Base-by-base conservation (phyloP, 1,139 yeast species). In the Citeromyces hawaiiensis region DNA sequence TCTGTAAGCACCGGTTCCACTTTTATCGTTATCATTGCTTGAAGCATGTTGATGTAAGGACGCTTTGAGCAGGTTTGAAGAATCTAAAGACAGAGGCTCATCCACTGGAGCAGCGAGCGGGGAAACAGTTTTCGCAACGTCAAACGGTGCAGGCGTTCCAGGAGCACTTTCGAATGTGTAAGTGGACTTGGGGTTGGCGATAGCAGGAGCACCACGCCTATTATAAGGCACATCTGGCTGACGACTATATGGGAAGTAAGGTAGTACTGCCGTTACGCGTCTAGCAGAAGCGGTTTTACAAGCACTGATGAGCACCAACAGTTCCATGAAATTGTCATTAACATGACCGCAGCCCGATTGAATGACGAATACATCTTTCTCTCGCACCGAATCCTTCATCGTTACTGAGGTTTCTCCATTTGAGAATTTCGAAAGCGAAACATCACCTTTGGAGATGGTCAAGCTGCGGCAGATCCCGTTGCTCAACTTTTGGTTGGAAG, bases 191-290 rank as follows among this genome's bases (percentile, higher is more conserved):
- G 62, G 58, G 37, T 64, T 62, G 3, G 71, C 57, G 29, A 66
- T 57, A 38, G 68, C 53, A 31, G 85, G 83, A 1, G 91, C 83
- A 17, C 81, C 81, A 38, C 64, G 63, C 50, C 70, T 72, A 36
- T 83, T 76, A 53, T 81, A 83, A n/a, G 96, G 96, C 35, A 85
- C 78, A 59, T 88, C 97, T 2, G 96, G 94, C 60, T 93, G 99
- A 54, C 99, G 70, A 1, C 96, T 83, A 57, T 93, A 93, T 17
- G 97, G 96, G 58, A 93, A 91, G 46, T 86, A 68, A 4, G 99
- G 98, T 59, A 91, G 66, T 31, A 93, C 96, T 0, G 95, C 97
- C 2, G 96, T 88, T 35, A 88, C 95, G 47, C 94, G 71, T 45
- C 76, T 79, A 11, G 98, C 97, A 48, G 94, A 82, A 3, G 98